A percentile compares a stretch with the other conserved stretches of the same genome.
Evolutionary conservation across 441 rosid genomes (phyloP).

Genomic region (Manihot esculenta): DNA sequence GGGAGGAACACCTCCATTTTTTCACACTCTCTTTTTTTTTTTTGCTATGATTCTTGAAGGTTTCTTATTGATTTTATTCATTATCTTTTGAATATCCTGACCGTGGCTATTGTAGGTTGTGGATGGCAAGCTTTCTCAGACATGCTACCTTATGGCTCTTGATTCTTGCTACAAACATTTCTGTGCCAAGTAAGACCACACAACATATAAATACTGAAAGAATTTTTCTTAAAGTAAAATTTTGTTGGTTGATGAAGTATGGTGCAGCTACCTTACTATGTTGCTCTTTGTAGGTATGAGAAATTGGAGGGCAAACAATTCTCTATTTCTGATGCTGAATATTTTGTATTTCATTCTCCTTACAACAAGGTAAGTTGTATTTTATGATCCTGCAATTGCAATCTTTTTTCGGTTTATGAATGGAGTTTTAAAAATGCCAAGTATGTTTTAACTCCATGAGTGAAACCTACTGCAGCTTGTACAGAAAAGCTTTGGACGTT

Average conservation of each 20-base stretch:
- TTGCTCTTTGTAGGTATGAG: conserved; percentile 58
- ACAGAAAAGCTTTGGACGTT: conserved; percentile 96
- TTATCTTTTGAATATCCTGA: neutral
- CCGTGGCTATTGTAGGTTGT: conserved; percentile 65
- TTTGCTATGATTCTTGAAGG: conserved; percentile 4
- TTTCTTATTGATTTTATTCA: neutral
- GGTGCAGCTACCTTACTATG: conserved; percentile 14
- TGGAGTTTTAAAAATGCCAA: neutral
- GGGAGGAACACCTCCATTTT: neutral
- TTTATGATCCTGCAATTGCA: conserved; percentile 3
- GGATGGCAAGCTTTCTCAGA: conserved; percentile 98
- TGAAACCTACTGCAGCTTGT: conserved; percentile 69
- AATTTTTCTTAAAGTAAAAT: conserved; percentile 14
- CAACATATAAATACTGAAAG: neutral
- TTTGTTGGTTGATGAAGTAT: neutral
- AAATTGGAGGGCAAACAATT: conserved; percentile 79
- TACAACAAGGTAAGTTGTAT: conserved; percentile 75
- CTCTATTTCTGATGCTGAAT: conserved; percentile 72
- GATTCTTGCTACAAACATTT: conserved; percentile 85
- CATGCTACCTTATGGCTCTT: conserved; percentile 99
- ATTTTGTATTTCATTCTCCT: conserved; percentile 91
- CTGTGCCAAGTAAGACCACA: conserved; percentile 69
- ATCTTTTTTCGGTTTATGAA: conserved; percentile 3
- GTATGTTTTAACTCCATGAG: conserved; percentile 7
- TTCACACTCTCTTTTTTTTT: conserved; percentile 5